Conservation (phyloP, 1,139 yeast species). For the Geotrichum klebahnii region DNA sequence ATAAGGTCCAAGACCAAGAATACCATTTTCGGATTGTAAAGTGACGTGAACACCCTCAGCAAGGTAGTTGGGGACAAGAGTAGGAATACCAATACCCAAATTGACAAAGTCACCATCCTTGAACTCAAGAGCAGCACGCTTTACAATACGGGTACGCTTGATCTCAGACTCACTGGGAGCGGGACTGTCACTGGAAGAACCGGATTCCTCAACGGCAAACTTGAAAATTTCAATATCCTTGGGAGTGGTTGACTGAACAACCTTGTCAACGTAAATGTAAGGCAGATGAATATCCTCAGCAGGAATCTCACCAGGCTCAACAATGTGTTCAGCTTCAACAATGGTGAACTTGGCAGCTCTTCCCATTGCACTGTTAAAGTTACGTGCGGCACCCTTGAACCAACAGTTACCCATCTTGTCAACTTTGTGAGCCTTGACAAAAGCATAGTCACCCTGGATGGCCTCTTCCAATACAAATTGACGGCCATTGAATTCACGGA, state of each 20-base stretch:
- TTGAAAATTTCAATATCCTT: constrained; percentile 45
- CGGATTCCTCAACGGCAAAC: constrained; percentile 23
- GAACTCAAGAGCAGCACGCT: constrained; percentile 48
- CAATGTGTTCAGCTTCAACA: constrained; percentile 52
- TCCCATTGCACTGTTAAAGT: constrained; percentile 48
- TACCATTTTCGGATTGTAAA: constrained; percentile 50
- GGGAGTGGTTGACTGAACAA: constrained; percentile 44
- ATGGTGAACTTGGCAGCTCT: constrained; percentile 47
- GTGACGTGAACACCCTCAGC: constrained; percentile 42
- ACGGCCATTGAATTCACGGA: constrained; percentile 45
- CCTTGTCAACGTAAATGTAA: constrained; percentile 44
- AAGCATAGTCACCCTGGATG: constrained; percentile 47
- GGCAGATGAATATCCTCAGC: constrained; percentile 50
- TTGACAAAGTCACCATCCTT: constrained; percentile 45
- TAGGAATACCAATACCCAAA: constrained; percentile 52
- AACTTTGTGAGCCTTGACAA: constrained; percentile 48
- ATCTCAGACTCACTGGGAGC: constrained; percentile 23
- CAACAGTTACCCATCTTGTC: constrained; percentile 49
- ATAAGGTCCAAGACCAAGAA: constrained; percentile 50
- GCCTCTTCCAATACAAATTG: constrained; percentile 46
- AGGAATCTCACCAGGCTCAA: constrained; percentile 46
- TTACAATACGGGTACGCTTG: constrained; percentile 42
- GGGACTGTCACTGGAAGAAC: constrained; percentile 13
- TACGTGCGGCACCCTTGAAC: constrained; percentile 48
- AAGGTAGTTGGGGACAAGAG: constrained; percentile 46